phyloP scores from a whole-genome alignment of 306 rosid species.

The Cicer bijugum region DNA sequence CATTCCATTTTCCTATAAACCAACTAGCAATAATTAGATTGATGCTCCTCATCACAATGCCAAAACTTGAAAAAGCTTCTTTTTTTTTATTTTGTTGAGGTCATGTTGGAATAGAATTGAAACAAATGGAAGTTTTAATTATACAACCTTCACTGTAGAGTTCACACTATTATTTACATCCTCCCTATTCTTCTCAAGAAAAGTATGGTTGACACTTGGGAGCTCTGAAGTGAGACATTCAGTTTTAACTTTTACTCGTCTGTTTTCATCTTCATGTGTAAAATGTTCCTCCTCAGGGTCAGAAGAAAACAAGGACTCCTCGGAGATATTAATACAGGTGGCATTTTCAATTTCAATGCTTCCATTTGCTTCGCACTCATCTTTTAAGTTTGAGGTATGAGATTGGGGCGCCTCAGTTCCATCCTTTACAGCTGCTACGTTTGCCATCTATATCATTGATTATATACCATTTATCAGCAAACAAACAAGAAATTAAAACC shows the following conservation, averaged over 20 bases:
- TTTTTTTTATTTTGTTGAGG: not conserved
- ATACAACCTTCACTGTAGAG: constrained; percentile 54
- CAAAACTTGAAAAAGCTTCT: constrained; percentile 33
- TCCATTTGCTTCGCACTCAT: constrained; percentile 42
- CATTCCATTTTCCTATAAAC: constrained; percentile 60
- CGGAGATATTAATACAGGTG: constrained; percentile 27
- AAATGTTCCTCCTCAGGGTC: constrained; percentile 19
- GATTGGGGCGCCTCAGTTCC: constrained; percentile 47
- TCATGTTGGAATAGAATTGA: constrained; percentile 1
- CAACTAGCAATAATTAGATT: constrained; percentile 43
- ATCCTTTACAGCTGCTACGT: constrained; percentile 49
- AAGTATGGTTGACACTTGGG: too few species aligned
- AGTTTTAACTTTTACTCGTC: too few species aligned
- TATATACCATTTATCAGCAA: constrained; percentile 26
- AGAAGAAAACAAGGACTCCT: constrained; percentile 26
- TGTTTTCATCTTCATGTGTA: constrained; percentile 32
- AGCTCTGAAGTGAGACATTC: too few species aligned
- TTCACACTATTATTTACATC: constrained; percentile 2
- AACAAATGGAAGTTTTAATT: not conserved
- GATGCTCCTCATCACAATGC: constrained; percentile 17
- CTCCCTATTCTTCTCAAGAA: too few species aligned
- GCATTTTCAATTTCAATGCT: constrained; percentile 36
- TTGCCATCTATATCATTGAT: constrained; percentile 52
- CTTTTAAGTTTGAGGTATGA: constrained; percentile 26
- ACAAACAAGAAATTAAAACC: constrained; percentile 22